A percentile compares a stretch with the other conserved stretches of the same genome.
Evolutionary conservation across 2,329 filamentous ascomycete genomes (phyloP).

Genomic region (Basipetospora chlamydospora): DNA sequence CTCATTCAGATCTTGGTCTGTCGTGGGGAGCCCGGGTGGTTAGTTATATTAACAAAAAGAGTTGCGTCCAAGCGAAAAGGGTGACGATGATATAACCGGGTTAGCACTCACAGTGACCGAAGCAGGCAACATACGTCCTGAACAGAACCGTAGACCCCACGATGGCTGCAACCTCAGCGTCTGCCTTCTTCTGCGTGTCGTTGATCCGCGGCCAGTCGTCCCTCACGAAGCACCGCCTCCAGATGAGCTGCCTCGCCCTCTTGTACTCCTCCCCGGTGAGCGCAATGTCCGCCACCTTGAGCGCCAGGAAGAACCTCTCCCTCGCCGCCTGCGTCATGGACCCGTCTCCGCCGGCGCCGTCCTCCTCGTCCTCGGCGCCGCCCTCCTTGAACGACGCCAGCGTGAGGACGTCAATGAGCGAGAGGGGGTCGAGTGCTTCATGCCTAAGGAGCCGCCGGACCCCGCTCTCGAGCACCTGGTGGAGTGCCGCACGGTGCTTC

Average conservation of each 20-base stretch:
- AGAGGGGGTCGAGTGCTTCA: constrained; percentile 51
- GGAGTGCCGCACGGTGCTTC: constrained; percentile 51
- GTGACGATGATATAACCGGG: constrained; percentile 3
- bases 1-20: constrained; percentile 14
- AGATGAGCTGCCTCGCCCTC: constrained; percentile 51
- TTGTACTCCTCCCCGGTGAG: constrained; percentile 41
- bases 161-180: constrained; percentile 48
- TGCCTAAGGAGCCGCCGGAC: constrained; percentile 58
- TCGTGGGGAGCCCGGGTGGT: not conserved
- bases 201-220: constrained; percentile 78
- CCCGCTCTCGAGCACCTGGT: constrained; percentile 54
- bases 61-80: constrained; percentile 1
- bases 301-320: constrained; percentile 60
- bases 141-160: constrained; percentile 55
- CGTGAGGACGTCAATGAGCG: constrained; percentile 63
- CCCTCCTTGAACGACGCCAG: constrained; percentile 37
- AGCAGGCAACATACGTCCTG: constrained; percentile 48
- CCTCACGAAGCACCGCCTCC: constrained; percentile 71
- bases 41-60: not conserved
- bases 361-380: no score
- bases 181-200: constrained; percentile 59
- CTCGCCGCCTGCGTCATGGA: not conserved
- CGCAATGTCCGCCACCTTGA: constrained; percentile 43
- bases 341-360: no score
- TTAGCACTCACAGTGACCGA: constrained; percentile 44